phyloP scores from a whole-genome alignment of 139 green algal species.

The Haematococcus sp. region DNA sequence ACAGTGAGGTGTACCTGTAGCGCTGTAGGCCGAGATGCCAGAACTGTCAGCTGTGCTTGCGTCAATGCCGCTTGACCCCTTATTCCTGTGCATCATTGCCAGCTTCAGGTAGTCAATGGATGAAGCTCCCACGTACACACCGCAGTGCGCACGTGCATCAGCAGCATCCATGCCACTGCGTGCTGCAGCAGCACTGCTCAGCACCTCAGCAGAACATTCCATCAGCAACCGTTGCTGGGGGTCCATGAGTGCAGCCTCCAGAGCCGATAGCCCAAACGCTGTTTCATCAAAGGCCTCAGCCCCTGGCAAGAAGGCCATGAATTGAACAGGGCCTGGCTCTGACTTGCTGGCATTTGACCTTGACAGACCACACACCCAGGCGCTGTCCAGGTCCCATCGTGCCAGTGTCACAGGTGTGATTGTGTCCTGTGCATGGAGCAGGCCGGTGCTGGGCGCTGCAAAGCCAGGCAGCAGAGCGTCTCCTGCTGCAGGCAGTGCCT shows the following conservation, averaged over 20 bases:
- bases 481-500: too few species aligned
- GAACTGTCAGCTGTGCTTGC: background rate
- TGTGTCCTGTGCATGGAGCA: too few species aligned
- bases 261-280: conserved; percentile 60
- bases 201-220: conserved; percentile 38
- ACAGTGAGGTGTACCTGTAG: conserved; percentile 63
- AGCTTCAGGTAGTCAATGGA: conserved; percentile 74
- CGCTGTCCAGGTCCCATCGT: conserved; percentile 44
- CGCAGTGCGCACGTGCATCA: conserved; percentile 6
- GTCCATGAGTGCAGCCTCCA: conserved; percentile 78
- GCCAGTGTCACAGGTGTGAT: too few species aligned
- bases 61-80: background rate
- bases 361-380: conserved; percentile 1
- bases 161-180: background rate
- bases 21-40: conserved; percentile 46
- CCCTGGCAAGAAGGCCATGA: conserved; percentile 60
- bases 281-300: conserved; percentile 63
- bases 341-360: background rate
- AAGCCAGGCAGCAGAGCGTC: too few species aligned
- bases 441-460: too few species aligned
- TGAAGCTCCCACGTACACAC: conserved; percentile 60
- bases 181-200: conserved; percentile 9
- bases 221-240: conserved; percentile 77
- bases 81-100: background rate
- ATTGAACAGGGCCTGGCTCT: conserved; percentile 22